Conservation (phyloP, 352 stramenopile genomes). For the Pythium dissimile region DNA sequence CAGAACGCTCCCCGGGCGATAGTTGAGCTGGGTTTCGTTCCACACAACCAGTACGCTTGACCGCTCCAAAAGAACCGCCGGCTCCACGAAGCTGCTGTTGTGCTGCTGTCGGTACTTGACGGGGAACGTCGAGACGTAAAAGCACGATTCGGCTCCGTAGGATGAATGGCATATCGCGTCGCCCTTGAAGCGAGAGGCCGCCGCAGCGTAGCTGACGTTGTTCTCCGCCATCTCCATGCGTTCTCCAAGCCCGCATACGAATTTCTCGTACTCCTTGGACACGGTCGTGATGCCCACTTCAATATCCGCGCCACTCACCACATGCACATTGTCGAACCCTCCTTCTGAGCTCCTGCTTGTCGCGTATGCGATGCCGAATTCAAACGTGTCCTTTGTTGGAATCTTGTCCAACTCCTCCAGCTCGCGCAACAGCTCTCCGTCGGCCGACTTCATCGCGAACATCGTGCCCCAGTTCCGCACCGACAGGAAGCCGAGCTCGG, state of each 20-base stretch:
- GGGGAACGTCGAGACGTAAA: conserved; percentile 77
- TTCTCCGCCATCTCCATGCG: conserved; percentile 32
- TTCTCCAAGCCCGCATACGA: conserved; percentile 67
- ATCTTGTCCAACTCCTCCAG: conserved; percentile 74
- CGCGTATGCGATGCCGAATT: conserved; percentile 75
- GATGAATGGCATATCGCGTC: conserved; percentile 63
- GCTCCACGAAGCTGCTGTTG: conserved; percentile 25
- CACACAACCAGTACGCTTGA: conserved; percentile 83
- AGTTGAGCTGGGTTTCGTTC: conserved; percentile 87
- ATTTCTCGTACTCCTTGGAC: conserved; percentile 59
- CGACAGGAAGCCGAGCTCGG: conserved; percentile 75
- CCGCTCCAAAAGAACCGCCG: conserved; percentile 40
- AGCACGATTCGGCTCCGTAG: conserved; percentile 76
- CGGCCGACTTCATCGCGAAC: conserved; percentile 67
- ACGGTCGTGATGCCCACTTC: conserved; percentile 23
- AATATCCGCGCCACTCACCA: conserved; percentile 43
- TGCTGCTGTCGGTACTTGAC: conserved; percentile 31
- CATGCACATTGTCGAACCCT: conserved; percentile 72
- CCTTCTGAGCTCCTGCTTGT: conserved; percentile 61
- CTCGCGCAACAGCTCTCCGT: conserved; percentile 55
- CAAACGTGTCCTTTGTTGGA: conserved; percentile 74
- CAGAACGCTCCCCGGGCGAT: conserved; percentile 67
- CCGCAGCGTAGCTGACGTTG: conserved; percentile 10
- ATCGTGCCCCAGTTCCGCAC: conserved; percentile 84
- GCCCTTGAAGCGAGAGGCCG: conserved; percentile 15